Evolutionary conservation across 495 filamentous ascomycete genomes (phyloP), one percentile per base, ranked within the genome.

Genomic region (Xylaria palmicola): DNA sequence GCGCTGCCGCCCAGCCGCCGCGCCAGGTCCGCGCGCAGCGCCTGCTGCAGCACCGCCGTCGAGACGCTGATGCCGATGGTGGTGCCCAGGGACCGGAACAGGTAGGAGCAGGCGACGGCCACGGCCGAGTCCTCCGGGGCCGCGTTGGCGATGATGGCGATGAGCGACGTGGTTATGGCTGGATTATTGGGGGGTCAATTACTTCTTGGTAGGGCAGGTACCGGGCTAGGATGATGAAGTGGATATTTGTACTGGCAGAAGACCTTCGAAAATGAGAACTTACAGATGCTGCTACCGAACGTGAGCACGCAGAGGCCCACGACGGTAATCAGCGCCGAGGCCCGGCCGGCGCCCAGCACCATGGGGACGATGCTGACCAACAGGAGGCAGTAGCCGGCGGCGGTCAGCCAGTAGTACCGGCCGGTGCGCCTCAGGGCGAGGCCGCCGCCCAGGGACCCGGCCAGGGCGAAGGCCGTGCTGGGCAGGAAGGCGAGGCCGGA

Each of bases 11-110:
- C 68, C 32, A 93, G 71, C 2, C 68, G 75, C 13, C 68, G 72
- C 20, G 74, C 72, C n/a, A 95, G 75, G 34, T 82, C 76, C 2
- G 68, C 73, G 5, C 90, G 81, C 22, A 96, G 77, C 10, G 78
- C 77, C 61, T 90, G 86, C 69, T 96, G 92, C 17, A 91, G 81
- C 15, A 91, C 80, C 2, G 88, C 92, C 0, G 89, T 83, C 13
- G 85, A 81, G 24, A 90, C 68, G 22, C 87, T 88, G 37, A 95
- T 72, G 8, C 91, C 90, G 19, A 90, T 81, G 8, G 91, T 86
- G 4, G 85, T 86, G n/a, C 92, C 92, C 9, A 95, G 77, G 4
- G 88, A 88, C 4, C 92, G 86, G 80, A 96, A 96, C 2, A 95
- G 83, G 71, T 95, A 96, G 1, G 86, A 90, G 70, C 90, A 92